Conservation (phyloP, 305 asterid species). For the Solanum hybrid region DNA sequence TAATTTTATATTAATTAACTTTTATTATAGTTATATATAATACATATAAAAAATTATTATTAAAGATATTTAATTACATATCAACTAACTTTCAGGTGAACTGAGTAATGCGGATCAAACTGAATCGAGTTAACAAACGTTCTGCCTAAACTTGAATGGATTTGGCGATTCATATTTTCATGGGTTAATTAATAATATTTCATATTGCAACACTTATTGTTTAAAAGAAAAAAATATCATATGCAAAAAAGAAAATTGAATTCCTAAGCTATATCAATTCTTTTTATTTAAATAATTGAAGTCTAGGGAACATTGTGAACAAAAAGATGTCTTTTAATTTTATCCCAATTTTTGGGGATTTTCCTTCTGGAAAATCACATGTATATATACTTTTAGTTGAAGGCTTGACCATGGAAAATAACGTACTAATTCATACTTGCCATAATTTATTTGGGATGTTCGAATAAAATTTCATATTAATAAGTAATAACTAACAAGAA, state of each 20-base stretch:
- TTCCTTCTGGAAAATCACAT: not conserved
- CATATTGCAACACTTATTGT: not conserved
- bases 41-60: no score
- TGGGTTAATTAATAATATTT: no score
- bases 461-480: not conserved
- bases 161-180: not conserved
- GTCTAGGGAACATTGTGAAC: no score
- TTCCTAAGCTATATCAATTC: not conserved
- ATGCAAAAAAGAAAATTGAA: not conserved
- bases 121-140: not conserved
- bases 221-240: not conserved
- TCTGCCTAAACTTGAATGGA: no score
- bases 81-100: not conserved
- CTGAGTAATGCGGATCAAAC: no score
- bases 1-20: not conserved
- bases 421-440: not conserved
- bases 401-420: not conserved
- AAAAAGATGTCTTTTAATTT: no score
- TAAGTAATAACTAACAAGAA: not conserved
- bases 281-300: no score
- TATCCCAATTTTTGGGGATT: not conserved
- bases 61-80: no score
- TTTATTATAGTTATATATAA: no score
- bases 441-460: rapidly evolving
- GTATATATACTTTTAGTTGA: not conserved